Evolutionary conservation across 805 yeast species (phyloP), one percentile per base, ranked within the genome.

Genomic region (Blastobotrys peoriensis): DNA sequence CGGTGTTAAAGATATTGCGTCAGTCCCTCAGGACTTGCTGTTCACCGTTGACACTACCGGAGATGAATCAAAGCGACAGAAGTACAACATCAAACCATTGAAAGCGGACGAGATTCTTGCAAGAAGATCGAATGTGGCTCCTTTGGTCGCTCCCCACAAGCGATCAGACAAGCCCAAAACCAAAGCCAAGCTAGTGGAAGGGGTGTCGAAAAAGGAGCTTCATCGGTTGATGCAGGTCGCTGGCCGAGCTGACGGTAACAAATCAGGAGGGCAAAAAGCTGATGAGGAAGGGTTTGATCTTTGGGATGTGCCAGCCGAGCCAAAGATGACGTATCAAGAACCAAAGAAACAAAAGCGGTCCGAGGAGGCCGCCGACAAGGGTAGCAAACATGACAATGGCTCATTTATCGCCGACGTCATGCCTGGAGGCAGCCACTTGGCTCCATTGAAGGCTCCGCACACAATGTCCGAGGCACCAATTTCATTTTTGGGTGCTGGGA

Each of bases 111-210:
- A 88, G 63, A 88, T 93, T 52, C 69, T 93, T 41, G 77, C 81
- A 43, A 75, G 80, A 51, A 71, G 81, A 51, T 86, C 96, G 13
- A 88, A 89, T 56, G 81, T 86, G 27, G 83, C 85, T 3, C 84
- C 84, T 0, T 64, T 87, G 21, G 53, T 50, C 6, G 67, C 69
- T 43, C 60, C 62, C 20, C 67, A 67, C 48, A 65, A 66, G 49
- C 55, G 51, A 50, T 53, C 50, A 42, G 61, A 54, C 21, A 43
- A 49, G 33, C 54, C 51, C 9, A 54, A 63, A 56, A 44, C 40
- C 58, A 61, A 45, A 68, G 64, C 69, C 46, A 69, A 62, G 37
- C 63, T 59, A 27, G 60, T 80, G 17, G 81, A 81, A 60, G 83
- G 84, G 44, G 84, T 85, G 35, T 66, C 76, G 25, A 77, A 75